Evolutionary conservation across 2,329 filamentous ascomycete genomes (phyloP), one percentile per base, ranked within the genome.

Genomic region (Didymella sp.): DNA sequence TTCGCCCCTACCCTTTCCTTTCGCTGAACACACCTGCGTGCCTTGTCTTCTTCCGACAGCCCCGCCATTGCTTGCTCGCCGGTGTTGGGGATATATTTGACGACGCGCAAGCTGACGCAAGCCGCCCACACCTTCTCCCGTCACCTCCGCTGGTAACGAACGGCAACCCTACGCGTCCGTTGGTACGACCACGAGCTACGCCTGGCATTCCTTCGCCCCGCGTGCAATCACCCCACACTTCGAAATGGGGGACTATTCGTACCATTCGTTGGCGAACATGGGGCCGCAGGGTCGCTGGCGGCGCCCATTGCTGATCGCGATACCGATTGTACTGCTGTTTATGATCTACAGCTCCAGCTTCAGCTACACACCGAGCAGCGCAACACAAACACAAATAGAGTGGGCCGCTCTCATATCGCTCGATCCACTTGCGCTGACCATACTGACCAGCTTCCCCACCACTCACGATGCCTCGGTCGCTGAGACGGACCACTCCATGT

Each of bases 201-300:
- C 21, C 43, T 41, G 38, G 27, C 48, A 27, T 31, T 48, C 30
- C 44, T 43, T 27, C 49, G 31, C 58, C 52, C 43, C 51, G 40
- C 49, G 22, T 41, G 22, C 22, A 22, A 48, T 41, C 55, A 28
- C 43, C 43, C 7, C 31, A 24, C 38, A 44, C 42, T 38, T 31
- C 41, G 38, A 43, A 28, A 66, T 68, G 59, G 51, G 60, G 50
- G 68, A 71, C 48, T 70, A 68, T 64, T 66, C 67, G 45, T 74
- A 73, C 63, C 61, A 70, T 44, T 62, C 68, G 37, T 62, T 74
- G 38, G 64, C 63, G 15, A 73, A 66, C 57, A 67, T 75, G 61
- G 70, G 71, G 11, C 72, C 72, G 17, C 72, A 75, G 48, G 72
- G 65, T 17, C 64, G 72, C 52, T 75, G 72, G 71, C 71, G 73